phyloP scores from a whole-genome alignment of 768 basidiomycete genomes.

The Lactarius deliciosus region DNA sequence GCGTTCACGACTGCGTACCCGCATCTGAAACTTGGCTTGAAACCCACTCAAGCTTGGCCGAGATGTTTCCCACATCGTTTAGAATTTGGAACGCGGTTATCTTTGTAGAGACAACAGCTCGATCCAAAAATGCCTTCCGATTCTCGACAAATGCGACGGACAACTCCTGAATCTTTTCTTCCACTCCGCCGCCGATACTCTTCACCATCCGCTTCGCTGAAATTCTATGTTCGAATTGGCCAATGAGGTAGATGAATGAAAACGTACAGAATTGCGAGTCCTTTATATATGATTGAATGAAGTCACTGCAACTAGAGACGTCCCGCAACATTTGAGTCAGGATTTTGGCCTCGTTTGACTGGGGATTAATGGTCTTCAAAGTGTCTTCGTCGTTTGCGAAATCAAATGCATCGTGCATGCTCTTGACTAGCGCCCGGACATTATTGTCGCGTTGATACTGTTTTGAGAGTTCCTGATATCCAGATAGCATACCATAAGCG shows the following conservation, averaged over 20 bases:
- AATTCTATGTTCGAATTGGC: background rate
- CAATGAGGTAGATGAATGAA: background rate
- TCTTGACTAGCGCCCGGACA: background rate
- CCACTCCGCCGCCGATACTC: background rate
- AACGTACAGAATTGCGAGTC: background rate
- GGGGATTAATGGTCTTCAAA: background rate
- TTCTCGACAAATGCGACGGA: background rate
- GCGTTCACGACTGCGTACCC: background rate
- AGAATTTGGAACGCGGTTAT: constrained; percentile 2
- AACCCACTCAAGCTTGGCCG: background rate
- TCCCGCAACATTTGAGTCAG: background rate
- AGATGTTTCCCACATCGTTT: constrained; percentile 1
- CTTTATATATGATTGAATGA: background rate
- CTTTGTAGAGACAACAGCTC: background rate
- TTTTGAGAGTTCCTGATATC: background rate
- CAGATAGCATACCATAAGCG: background rate
- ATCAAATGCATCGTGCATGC: constrained; percentile 1
- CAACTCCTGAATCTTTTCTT: background rate
- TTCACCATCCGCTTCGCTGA: background rate
- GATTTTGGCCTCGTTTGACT: background rate
- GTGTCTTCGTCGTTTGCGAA: background rate
- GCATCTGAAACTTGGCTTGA: too few relatives aligned
- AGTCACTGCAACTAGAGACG: constrained; percentile 1
- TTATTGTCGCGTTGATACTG: background rate
- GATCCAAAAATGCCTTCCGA: background rate